Base-by-base conservation (phyloP, 2,329 filamentous ascomycete genomes). In the Microsporum audouinii region DNA sequence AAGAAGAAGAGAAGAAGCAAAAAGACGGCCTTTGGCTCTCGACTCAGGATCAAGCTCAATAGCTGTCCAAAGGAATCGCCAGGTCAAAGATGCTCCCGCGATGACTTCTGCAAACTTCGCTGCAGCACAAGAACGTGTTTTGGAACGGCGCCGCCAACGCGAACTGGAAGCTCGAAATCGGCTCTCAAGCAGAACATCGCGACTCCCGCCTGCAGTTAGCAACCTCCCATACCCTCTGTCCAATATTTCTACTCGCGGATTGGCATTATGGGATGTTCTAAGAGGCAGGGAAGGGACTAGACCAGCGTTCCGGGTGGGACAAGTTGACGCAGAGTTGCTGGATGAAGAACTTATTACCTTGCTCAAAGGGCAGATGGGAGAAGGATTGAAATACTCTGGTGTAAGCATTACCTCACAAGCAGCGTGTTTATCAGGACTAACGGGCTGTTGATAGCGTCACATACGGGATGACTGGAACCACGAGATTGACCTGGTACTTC, bases 261-360 rank as follows among this genome's bases (percentile, higher is more conserved):
- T 80, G 80, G 60, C 71, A 67, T 61, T 84, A 60, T 95, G 88
- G 89, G 84, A 91, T 70, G 77, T 81, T 3, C 76, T 92, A 47
- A 84, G 83, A 43, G 86, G 87, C 4, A 84, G 88, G 63, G 86
- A 91, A 70, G 89, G 90, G 51, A 92, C 88, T 29, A 80, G 85
- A 14, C 92, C 94, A 3, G 87, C 89, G 8, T 96, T 96, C 72
- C 86, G 94, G 60, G 94, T 99, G 33, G 91, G 92, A 33, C 94
- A 99, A 76, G 89, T 97, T 49, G 94, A 99, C 73, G 91, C 94
- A 41, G 94, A 97, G 73, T 79, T 99, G 57, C 81, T 99, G 17
- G 94, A 99, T 73, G 90, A 96, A 71, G 94, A 97, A 76, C 80
- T 99, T 53, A 80, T 97, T 29, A 83, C 84, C n/a, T 80, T 97